Evolutionary conservation across 2,329 filamentous ascomycete genomes (phyloP).

Genomic region (Westerdykella aurantiaca): DNA sequence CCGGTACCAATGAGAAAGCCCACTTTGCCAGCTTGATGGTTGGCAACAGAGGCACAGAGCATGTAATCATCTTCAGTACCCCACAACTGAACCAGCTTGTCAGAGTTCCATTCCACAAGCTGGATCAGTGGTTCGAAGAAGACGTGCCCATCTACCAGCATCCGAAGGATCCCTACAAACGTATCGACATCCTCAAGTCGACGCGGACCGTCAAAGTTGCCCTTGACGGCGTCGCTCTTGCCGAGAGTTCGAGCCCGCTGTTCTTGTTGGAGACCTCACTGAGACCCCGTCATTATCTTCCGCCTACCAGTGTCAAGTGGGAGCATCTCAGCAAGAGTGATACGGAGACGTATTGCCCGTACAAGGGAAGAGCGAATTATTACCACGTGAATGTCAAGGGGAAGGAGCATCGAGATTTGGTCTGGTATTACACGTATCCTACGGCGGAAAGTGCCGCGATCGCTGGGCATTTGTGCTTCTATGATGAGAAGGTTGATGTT

Average conservation of each 20-base stretch:
- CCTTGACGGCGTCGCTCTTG: conserved; percentile 44
- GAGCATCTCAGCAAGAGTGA: conserved; percentile 45
- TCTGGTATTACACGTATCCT: conserved; percentile 60
- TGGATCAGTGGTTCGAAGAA: conserved; percentile 53
- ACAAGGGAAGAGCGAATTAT: conserved; percentile 62
- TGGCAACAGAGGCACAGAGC: conserved; percentile 13
- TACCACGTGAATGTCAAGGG: conserved; percentile 50
- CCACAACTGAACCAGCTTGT: conserved; percentile 19
- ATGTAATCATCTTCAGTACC: conserved; percentile 26
- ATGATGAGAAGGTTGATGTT: conserved; percentile 64
- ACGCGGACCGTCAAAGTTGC: conserved; percentile 49
- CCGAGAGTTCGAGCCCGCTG: conserved; percentile 39
- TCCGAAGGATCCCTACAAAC: conserved; percentile 62
- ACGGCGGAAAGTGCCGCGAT: conserved; percentile 52
- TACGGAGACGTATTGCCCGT: conserved; percentile 57
- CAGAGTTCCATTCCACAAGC: conserved; percentile 26
- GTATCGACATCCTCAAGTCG: conserved; percentile 56
- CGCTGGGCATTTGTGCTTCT: conserved; percentile 57
- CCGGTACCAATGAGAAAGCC: conserved; percentile 15
- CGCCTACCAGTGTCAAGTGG: conserved; percentile 47
- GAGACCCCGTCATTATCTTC: conserved; percentile 55
- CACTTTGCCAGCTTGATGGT: conserved; percentile 19
- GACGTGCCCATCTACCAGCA: conserved; percentile 56
- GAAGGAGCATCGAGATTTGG: conserved; percentile 45
- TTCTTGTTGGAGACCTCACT: conserved; percentile 59